A percentile compares a stretch with the other conserved stretches of the same genome.
Conservation (phyloP, 345 rosid species). For the Salix exigua region DNA sequence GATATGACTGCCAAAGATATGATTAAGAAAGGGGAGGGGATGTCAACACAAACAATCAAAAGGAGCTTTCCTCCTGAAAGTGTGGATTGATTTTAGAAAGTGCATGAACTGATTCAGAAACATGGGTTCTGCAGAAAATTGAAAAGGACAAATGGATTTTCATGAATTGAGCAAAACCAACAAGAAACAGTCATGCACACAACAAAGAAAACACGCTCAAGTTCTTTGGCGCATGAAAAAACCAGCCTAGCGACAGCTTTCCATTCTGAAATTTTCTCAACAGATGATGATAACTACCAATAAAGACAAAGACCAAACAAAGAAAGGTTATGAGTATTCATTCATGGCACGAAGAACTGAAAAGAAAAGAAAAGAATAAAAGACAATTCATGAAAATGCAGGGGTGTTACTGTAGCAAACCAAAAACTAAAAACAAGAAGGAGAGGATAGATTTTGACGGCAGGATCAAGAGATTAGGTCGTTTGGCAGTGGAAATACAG, state of each 20-base stretch:
- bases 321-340: not conserved
- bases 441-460: constrained; percentile 27
- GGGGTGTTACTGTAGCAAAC: constrained; percentile 9
- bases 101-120: constrained; percentile 97
- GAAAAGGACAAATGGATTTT: constrained; percentile 36
- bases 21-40: not conserved
- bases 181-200: constrained; percentile 11
- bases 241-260: constrained; percentile 7
- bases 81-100: constrained; percentile 86
- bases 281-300: constrained; percentile 7
- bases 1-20: not conserved
- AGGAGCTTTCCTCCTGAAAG: constrained; percentile 72
- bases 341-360: constrained; percentile 14
- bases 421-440: not conserved
- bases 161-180: constrained; percentile 41
- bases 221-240: not conserved
- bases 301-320: not conserved
- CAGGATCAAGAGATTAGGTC: constrained; percentile 37
- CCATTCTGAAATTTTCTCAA: constrained; percentile 3
- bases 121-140: constrained; percentile 53
- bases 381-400: constrained; percentile 13
- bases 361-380: constrained; percentile 4
- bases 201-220: constrained; percentile 9
- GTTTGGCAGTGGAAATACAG: constrained; percentile 47
- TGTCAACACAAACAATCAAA: constrained; percentile 41